phyloP scores from a whole-genome alignment of 2,329 filamentous ascomycete genomes.

The Exophiala sideris region DNA sequence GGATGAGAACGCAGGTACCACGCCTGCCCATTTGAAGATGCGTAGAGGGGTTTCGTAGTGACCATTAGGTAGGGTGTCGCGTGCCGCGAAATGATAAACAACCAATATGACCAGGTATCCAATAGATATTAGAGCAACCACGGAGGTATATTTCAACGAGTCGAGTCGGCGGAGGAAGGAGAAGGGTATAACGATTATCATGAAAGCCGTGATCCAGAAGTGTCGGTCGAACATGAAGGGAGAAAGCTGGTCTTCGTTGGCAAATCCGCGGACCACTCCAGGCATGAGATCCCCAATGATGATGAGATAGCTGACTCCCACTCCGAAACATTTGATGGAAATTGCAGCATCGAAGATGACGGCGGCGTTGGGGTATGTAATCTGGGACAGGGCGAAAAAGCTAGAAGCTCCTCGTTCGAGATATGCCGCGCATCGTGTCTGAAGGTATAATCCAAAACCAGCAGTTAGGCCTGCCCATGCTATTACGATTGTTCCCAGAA shows the following conservation, averaged over 20 bases:
- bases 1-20: constrained; percentile 74
- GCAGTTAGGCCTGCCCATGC: constrained; percentile 86
- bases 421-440: constrained; percentile 88
- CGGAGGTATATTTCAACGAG: constrained; percentile 94
- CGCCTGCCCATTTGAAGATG: constrained; percentile 73
- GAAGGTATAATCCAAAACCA: constrained; percentile 90
- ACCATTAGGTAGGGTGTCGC: constrained; percentile 66
- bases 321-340: constrained; percentile 95
- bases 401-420: constrained; percentile 83
- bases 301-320: constrained; percentile 95
- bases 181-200: constrained; percentile 83
- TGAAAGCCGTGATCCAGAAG: constrained; percentile 98
- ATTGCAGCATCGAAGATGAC: constrained; percentile 95
- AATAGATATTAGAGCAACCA: constrained; percentile 87
- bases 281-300: constrained; percentile 99
- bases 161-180: constrained; percentile 89
- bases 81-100: constrained; percentile 80
- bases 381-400: constrained; percentile 94
- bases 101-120: constrained; percentile 91
- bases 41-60: constrained; percentile 65
- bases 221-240: constrained; percentile 81
- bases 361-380: constrained; percentile 94
- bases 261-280: constrained; percentile 81
- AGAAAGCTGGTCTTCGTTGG: constrained; percentile 58
- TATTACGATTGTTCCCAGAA: constrained; percentile 78